A percentile compares a stretch with the other conserved stretches of the same genome.
These are phyloP conservation scores for Knufia fluminis DNA, from an alignment of 2,329 filamentous ascomycete species.

Conservation along the genomic window DNA sequence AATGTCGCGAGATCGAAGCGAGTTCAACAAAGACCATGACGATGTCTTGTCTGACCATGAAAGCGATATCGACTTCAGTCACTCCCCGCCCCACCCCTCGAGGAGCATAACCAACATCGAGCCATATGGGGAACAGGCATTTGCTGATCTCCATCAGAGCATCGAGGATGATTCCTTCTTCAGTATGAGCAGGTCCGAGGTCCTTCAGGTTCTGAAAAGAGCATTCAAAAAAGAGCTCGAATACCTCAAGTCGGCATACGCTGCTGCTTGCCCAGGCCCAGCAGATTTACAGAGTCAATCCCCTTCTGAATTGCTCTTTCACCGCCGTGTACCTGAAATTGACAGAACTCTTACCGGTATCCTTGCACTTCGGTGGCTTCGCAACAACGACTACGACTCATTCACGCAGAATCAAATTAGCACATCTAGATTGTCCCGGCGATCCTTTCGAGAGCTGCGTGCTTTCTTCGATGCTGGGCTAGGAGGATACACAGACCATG, in stretches of 20 bases:
- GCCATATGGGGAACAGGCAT: not conserved
- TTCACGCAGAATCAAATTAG: slow-evolving; percentile 25
- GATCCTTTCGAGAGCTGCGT: slow-evolving; percentile 26
- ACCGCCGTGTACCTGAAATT: slow-evolving; percentile 28
- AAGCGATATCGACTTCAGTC: not conserved
- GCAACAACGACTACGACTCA: slow-evolving; percentile 26
- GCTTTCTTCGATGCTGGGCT: slow-evolving; percentile 18
- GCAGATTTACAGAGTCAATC: slow-evolving; percentile 14
- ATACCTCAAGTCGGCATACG: slow-evolving; percentile 25
- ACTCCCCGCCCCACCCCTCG: not conserved
- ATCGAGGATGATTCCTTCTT: slow-evolving; percentile 11
- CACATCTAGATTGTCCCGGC: slow-evolving; percentile 18
- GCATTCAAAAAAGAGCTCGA: slow-evolving; percentile 25
- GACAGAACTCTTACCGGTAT: slow-evolving; percentile 33
- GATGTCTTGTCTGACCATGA: not conserved
- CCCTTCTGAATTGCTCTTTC: slow-evolving; percentile 26
- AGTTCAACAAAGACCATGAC: not conserved
- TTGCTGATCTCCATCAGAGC: not conserved
- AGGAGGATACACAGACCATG: slow-evolving; percentile 6
- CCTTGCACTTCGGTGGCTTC: slow-evolving; percentile 31
- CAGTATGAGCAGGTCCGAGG: slow-evolving; percentile 14
- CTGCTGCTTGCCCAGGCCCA: slow-evolving; percentile 13
- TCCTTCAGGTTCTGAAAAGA: slow-evolving; percentile 22
- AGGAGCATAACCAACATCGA: not conserved
- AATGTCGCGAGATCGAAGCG: not conserved